Conservation (phyloP, 257 asterid genomes). For the Hygrophila difformis region DNA sequence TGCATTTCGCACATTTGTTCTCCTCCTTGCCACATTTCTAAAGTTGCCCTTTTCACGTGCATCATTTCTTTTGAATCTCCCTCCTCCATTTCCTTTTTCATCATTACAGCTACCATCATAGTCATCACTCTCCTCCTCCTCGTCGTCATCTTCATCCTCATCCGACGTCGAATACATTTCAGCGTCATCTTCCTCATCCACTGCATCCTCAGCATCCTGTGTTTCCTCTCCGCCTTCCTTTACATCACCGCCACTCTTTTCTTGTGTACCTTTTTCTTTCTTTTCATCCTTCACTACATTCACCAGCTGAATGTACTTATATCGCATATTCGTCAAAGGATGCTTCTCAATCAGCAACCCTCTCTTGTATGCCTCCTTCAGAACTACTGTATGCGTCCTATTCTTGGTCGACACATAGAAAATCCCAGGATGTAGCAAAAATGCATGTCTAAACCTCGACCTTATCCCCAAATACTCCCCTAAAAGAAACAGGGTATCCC, state of each 20-base stretch:
- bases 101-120: conserved; percentile 17
- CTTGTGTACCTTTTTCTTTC: conserved; percentile 17
- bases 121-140: conserved; percentile 24
- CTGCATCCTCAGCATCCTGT: conserved; percentile 26
- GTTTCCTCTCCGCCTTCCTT: conserved; percentile 26
- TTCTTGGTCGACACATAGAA: conserved; percentile 71
- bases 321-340: conserved; percentile 56
- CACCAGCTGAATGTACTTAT: conserved; percentile 58
- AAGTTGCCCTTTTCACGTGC: conserved; percentile 15
- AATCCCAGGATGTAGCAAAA: conserved; percentile 82
- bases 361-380: conserved; percentile 75
- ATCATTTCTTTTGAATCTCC: conserved; percentile 10
- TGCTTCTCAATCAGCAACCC: conserved; percentile 53
- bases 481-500: conserved; percentile 52
- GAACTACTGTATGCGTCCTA: conserved; percentile 60
- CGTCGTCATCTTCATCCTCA: conserved; percentile 25
- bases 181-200: conserved; percentile 35
- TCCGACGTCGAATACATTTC: conserved; percentile 23
- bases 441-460: conserved; percentile 67
- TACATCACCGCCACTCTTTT: conserved; percentile 25
- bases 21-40: conserved; percentile 14
- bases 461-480: conserved; percentile 83
- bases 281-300: conserved; percentile 36
- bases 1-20: conserved; percentile 11
- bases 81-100: conserved; percentile 11